Conservation (phyloP, 176 grass and related monocot genomes). For the Metroxylon sagu region DNA sequence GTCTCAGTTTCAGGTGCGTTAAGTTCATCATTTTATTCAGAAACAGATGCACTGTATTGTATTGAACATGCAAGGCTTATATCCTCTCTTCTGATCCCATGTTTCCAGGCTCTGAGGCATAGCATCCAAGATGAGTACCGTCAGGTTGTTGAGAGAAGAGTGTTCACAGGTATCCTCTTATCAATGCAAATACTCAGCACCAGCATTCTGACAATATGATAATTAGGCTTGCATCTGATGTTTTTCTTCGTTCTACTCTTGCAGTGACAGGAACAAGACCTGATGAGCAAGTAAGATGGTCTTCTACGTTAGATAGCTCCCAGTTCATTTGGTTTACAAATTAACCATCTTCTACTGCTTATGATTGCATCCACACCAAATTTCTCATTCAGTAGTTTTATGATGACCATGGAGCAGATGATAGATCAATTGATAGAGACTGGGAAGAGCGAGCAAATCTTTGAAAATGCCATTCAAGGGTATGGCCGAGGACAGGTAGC, state of each 20-base stretch:
- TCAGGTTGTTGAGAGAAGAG: slow-evolving; percentile 34
- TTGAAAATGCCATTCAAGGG: slow-evolving; percentile 31
- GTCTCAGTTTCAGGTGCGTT: slow-evolving; percentile 30
- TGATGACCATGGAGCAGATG: slow-evolving; percentile 16
- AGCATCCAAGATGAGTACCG: slow-evolving; percentile 33
- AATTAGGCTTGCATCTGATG: not conserved
- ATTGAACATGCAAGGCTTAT: not conserved
- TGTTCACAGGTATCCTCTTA: slow-evolving; percentile 30
- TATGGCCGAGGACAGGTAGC: slow-evolving; percentile 33
- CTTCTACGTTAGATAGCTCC: no score
- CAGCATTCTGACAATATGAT: no score
- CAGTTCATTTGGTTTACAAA: no score
- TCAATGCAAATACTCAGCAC: no score
- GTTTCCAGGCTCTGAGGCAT: slow-evolving; percentile 28
- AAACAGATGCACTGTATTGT: no score
- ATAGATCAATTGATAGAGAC: slow-evolving; percentile 45
- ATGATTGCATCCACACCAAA: no score
- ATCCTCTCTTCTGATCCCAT: not conserved
- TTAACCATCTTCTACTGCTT: no score
- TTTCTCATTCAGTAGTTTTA: no score
- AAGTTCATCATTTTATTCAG: not conserved
- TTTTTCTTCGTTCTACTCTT: slow-evolving; percentile 6
- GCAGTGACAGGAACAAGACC: slow-evolving; percentile 40
- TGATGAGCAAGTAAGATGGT: slow-evolving; percentile 27
- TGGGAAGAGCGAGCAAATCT: slow-evolving; percentile 40